Evolutionary conservation across 345 rosid genomes (phyloP).

Genomic region (Melastoma malabathricum): DNA sequence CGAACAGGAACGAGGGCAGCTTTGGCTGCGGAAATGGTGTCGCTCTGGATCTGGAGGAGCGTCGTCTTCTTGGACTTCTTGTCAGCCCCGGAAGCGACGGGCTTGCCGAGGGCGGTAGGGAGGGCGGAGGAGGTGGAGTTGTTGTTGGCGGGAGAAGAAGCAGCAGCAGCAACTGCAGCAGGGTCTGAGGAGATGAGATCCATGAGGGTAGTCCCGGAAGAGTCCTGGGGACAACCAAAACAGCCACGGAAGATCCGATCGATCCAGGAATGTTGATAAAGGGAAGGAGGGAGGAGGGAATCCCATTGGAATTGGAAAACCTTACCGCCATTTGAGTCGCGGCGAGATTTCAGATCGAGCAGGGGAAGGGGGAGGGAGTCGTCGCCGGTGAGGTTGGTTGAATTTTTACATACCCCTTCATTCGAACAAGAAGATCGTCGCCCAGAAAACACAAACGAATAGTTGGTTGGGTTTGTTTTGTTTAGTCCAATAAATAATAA

Average conservation of each 20-base stretch:
- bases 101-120: slow-evolving; percentile 24
- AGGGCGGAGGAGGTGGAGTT: slow-evolving; percentile 14
- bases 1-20: slow-evolving; percentile 66
- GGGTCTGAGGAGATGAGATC: slow-evolving; percentile 98
- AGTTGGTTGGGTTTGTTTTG: no score
- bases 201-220: slow-evolving; percentile 87
- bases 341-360: no score
- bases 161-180: slow-evolving; percentile 24
- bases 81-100: slow-evolving; percentile 49
- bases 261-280: no score
- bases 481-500: no score
- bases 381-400: no score
- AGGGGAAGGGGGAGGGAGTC: no score
- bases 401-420: no score
- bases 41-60: slow-evolving; percentile 84
- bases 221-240: slow-evolving; percentile 31
- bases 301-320: no score
- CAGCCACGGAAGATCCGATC: background rate
- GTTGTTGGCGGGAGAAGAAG: slow-evolving; percentile 18
- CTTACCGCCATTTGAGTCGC: no score
- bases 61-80: slow-evolving; percentile 71
- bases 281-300: no score
- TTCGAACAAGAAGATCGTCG: no score
- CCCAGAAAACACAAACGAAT: no score
- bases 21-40: slow-evolving; percentile 84